Evolutionary conservation across 2,329 filamentous ascomycete species (phyloP).

Genomic region (Penicillium brevicompactum): DNA sequence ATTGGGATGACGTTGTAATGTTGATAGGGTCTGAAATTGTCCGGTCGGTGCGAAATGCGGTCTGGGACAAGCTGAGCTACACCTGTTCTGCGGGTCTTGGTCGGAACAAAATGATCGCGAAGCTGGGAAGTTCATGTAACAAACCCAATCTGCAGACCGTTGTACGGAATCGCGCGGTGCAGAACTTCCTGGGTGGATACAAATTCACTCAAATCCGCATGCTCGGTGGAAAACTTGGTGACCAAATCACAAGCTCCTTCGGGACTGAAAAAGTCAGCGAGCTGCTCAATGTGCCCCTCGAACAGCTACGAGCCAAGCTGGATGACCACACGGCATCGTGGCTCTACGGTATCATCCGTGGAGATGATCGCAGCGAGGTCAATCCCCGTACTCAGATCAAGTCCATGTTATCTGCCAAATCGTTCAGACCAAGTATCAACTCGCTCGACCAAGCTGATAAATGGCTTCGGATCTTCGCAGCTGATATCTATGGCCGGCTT

Average conservation of each 20-base stretch:
- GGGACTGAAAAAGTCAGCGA: constrained; percentile 78
- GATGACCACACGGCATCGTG: constrained; percentile 83
- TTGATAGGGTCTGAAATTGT: constrained; percentile 88
- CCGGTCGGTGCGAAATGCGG: constrained; percentile 67
- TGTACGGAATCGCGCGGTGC: constrained; percentile 80
- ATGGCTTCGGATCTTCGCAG: constrained; percentile 89
- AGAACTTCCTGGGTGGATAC: constrained; percentile 77
- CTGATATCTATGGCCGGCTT: constrained; percentile 86
- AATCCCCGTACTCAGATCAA: constrained; percentile 92
- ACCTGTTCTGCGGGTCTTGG: constrained; percentile 91
- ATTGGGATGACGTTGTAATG: constrained; percentile 95
- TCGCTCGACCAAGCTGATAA: constrained; percentile 74
- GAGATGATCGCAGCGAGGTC: constrained; percentile 84
- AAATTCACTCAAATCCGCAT: constrained; percentile 96
- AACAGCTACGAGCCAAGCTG: constrained; percentile 75
- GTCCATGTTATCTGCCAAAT: constrained; percentile 95
- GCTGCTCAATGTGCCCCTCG: constrained; percentile 69
- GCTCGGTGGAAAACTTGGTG: constrained; percentile 91
- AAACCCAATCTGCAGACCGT: constrained; percentile 95
- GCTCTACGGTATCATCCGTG: constrained; percentile 82
- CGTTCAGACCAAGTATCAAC: constrained; percentile 82
- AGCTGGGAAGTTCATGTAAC: constrained; percentile 85
- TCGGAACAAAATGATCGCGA: constrained; percentile 92
- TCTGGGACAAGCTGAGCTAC: constrained; percentile 74
- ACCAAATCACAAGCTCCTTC: constrained; percentile 79